Base-by-base conservation (phyloP, 805 yeast species). In the Wickerhamomyces xylosicus region DNA sequence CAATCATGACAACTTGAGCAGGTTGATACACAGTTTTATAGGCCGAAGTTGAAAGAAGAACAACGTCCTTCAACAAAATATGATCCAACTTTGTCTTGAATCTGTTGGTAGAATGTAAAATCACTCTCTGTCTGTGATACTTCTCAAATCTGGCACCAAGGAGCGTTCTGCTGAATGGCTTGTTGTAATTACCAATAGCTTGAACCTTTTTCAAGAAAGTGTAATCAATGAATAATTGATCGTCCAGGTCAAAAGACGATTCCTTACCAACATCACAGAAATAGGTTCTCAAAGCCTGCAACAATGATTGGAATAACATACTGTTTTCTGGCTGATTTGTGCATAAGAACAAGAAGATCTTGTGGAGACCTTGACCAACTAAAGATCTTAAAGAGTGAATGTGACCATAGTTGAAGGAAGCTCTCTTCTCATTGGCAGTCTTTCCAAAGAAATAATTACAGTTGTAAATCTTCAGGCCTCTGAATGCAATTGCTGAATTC, bases 241-340 rank as follows among this genome's bases (percentile, higher is more conserved):
- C 79, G 41, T 77, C 73, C 3, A 70, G 62, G 33, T 70, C 77
- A 37, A 78, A 69, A 1, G 79, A 58, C 11, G 81, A 63, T 47
- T 85, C 94, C 40, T 74, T 69, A 2, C 95, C 95, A 19, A 81
- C 80, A 52, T 86, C 92, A 19, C 81, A 67, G 48, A 81, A 79
- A 85, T 94, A 92, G 6, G 80, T 74, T 44, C 80, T 76, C 34
- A 81, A 54, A 3, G 80, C 77, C 50, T 75, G 73, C 25, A 86
- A 59, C 27, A 80, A 66, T 35, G 76, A 72, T 44, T 75, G 75
- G 53, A 79, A 71, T 5, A 82, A 54, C 11, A 73, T 71, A 7
- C 82, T 72, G 43, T 85, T 80, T 32, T 72, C 77, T 34, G 69
- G 70, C 37, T 72, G 59, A 2, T 63, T 56, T 6, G 59, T 49